These are phyloP conservation scores for Alternaria triticina DNA, from an alignment of 2,329 filamentous ascomycete species.

Conservation along the genomic window DNA sequence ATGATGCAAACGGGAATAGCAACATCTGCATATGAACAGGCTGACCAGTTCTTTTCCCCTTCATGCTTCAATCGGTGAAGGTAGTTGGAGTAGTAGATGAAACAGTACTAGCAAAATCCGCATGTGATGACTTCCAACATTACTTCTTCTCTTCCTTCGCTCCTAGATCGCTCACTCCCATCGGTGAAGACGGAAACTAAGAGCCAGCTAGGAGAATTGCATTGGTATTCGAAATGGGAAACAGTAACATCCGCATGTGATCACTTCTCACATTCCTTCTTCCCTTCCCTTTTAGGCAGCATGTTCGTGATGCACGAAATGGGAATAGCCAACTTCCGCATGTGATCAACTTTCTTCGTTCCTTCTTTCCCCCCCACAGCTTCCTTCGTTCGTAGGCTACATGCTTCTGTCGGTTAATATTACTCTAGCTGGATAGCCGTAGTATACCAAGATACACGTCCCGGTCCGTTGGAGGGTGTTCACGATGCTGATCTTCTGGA, in stretches of 20 bases:
- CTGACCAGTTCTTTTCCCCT: not conserved
- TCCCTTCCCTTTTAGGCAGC: too few relatives aligned
- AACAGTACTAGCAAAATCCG: not conserved
- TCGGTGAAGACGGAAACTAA: not conserved
- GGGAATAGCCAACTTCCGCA: too few relatives aligned
- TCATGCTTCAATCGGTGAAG: not conserved
- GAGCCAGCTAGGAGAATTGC: not conserved
- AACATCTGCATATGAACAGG: not conserved
- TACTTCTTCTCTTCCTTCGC: not conserved
- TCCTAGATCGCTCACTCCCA: not conserved
- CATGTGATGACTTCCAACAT: not conserved
- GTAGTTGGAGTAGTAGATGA: not conserved
- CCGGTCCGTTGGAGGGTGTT: not conserved
- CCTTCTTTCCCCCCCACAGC: not conserved
- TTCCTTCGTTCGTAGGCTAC: not conserved
- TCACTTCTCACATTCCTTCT: not conserved
- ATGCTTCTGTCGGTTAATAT: not conserved
- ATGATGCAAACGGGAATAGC: not conserved
- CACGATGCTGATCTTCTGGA: not conserved
- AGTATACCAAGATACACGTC: not conserved
- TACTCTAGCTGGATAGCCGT: not conserved
- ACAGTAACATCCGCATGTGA: not conserved
- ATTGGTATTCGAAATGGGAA: not conserved
- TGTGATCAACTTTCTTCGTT: not conserved
- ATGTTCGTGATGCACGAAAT: too few relatives aligned